Evolutionary conservation across 306 rosid genomes (phyloP).

Genomic region (Cicer pinnatifidum): DNA sequence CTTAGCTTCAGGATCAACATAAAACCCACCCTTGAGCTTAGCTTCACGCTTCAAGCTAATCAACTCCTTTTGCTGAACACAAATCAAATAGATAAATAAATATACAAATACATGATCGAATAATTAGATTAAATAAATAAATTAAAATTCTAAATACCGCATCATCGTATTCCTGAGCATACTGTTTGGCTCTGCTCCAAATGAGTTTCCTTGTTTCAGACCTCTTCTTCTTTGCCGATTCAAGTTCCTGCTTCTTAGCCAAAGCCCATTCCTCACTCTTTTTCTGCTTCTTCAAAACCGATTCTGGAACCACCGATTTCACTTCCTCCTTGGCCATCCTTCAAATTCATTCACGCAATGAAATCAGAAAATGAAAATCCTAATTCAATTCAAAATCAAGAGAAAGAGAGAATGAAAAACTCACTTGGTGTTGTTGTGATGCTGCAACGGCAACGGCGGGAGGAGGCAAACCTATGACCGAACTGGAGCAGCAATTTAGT

Average conservation of each 20-base stretch:
- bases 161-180: conserved; percentile 62
- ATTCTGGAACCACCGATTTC: conserved; percentile 62
- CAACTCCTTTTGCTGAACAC: conserved; percentile 61
- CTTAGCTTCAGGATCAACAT: conserved; percentile 76
- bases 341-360: neutral
- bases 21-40: conserved; percentile 76
- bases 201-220: conserved; percentile 59
- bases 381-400: no score
- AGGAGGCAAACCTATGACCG: no score
- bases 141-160: conserved; percentile 39
- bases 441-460: no score
- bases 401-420: no score
- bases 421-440: no score
- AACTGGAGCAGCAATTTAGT: no score
- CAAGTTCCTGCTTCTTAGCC: conserved; percentile 52
- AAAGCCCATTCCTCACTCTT: conserved; percentile 69
- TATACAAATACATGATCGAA: no score
- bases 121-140: no score
- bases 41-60: conserved; percentile 77
- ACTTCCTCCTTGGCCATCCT: conserved; percentile 60
- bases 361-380: neutral
- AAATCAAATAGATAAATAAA: neutral
- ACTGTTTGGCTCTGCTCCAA: conserved; percentile 61
- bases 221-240: conserved; percentile 52
- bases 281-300: conserved; percentile 65